phyloP scores from a whole-genome alignment of 129 eudicot genomes.

The Lonicera japonica region DNA sequence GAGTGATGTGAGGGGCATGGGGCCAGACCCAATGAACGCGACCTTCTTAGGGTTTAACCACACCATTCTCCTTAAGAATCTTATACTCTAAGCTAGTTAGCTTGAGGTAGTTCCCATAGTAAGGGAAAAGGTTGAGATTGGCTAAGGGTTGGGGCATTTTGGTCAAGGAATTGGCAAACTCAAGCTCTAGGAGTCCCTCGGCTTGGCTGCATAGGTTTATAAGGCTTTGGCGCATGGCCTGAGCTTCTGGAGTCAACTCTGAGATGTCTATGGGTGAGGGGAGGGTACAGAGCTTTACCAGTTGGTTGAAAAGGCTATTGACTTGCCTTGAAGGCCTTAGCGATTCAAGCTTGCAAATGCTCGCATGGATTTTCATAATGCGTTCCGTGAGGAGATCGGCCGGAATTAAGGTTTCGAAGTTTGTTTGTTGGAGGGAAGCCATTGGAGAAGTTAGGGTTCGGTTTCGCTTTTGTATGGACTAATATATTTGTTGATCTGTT shows the following conservation, averaged over 20 bases:
- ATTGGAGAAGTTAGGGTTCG: background rate
- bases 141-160: slow-evolving; percentile 7
- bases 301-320: slow-evolving; percentile 19
- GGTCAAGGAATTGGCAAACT: slow-evolving; percentile 12
- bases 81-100: slow-evolving; percentile 14
- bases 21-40: slow-evolving; percentile 29
- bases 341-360: slow-evolving; percentile 11
- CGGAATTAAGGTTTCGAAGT: slow-evolving; percentile 8
- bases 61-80: no score
- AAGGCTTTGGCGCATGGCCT: slow-evolving; percentile 19
- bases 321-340: slow-evolving; percentile 15
- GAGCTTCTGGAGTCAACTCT: background rate
- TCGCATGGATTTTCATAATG: slow-evolving; percentile 6
- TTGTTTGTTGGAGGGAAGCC: slow-evolving; percentile 13
- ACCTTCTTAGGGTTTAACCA: slow-evolving; percentile 7
- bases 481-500: background rate
- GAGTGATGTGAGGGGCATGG: slow-evolving; percentile 24
- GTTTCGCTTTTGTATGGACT: background rate
- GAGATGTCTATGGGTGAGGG: slow-evolving; percentile 15
- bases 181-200: slow-evolving; percentile 21
- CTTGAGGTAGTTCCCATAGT: slow-evolving; percentile 21
- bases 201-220: slow-evolving; percentile 15
- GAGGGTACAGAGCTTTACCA: slow-evolving; percentile 15
- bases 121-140: slow-evolving; percentile 22
- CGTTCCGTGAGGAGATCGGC: slow-evolving; percentile 10